phyloP scores from a whole-genome alignment of 106 monocot species.

The Allium sativum region DNA sequence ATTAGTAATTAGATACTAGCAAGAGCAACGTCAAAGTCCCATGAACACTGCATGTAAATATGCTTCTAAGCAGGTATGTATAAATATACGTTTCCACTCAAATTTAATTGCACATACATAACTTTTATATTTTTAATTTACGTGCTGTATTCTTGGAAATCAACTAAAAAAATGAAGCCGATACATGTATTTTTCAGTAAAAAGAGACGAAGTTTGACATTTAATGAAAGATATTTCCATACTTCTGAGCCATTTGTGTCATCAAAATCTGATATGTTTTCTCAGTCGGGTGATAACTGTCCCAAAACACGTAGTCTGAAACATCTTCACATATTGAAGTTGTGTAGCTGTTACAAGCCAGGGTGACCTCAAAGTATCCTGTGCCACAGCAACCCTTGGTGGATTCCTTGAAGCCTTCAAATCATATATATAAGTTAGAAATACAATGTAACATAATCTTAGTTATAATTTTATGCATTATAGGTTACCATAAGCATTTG shows the following conservation, averaged over 20 bases:
- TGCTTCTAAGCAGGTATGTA: background rate
- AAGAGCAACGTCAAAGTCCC: no score
- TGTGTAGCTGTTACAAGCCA: slow-evolving; percentile 26
- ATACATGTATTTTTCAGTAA: background rate
- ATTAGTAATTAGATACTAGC: no score
- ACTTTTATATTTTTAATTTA: background rate
- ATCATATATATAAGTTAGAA: slow-evolving; percentile 3
- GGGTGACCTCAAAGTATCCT: slow-evolving; percentile 21
- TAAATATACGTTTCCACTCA: background rate
- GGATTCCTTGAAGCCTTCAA: slow-evolving; percentile 28
- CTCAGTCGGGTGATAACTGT: slow-evolving; percentile 37
- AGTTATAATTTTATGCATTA: background rate
- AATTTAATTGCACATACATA: background rate
- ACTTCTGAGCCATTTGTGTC: slow-evolving; percentile 10
- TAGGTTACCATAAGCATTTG: slow-evolving; percentile 41
- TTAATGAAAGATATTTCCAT: background rate
- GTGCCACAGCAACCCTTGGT: slow-evolving; percentile 43
- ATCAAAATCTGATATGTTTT: slow-evolving; percentile 23
- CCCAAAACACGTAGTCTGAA: slow-evolving; percentile 34
- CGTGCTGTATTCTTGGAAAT: background rate
- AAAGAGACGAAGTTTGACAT: background rate
- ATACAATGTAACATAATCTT: background rate
- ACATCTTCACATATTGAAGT: slow-evolving; percentile 17
- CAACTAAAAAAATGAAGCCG: background rate
- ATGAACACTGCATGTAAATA: background rate